Conservation (phyloP, 345 rosid species). For the Moringa oleifera region DNA sequence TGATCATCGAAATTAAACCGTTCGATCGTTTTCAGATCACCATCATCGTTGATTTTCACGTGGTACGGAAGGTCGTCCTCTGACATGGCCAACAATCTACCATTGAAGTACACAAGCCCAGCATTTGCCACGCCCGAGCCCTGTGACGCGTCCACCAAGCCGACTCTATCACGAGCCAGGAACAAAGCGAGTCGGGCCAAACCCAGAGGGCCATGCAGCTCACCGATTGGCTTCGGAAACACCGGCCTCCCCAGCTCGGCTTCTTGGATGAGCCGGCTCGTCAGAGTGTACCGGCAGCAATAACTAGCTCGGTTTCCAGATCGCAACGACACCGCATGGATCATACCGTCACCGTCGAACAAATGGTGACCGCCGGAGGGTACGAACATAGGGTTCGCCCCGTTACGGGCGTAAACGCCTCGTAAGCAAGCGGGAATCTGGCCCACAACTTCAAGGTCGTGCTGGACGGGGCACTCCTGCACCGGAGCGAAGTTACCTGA, state of each 20-base stretch:
- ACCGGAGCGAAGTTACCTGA: conserved; percentile 84
- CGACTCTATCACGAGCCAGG: conserved; percentile 60
- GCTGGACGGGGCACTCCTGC: conserved; percentile 49
- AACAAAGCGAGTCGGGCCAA: conserved; percentile 70
- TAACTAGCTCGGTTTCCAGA: conserved; percentile 54
- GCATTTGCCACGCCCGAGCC: conserved; percentile 91
- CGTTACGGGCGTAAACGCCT: conserved; percentile 75
- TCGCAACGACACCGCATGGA: conserved; percentile 62
- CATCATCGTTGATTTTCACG: conserved; percentile 44
- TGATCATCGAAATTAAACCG: conserved; percentile 59
- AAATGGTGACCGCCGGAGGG: conserved; percentile 87
- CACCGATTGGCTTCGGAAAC: conserved; percentile 86
- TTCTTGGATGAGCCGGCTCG: conserved; percentile 68
- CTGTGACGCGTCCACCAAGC: conserved; percentile 52
- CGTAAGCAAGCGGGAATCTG: conserved; percentile 55
- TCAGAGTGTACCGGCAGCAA: conserved; percentile 74
- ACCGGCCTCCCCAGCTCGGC: conserved; percentile 54
- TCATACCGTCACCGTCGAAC: conserved; percentile 92
- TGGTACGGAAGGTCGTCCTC: conserved; percentile 89
- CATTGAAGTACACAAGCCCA: conserved; percentile 69
- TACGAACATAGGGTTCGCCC: conserved; percentile 80
- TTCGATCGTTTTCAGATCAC: conserved; percentile 63
- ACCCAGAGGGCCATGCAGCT: conserved; percentile 91
- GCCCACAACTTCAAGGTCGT: conserved; percentile 51
- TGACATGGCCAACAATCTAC: conserved; percentile 74